phyloP scores from a whole-genome alignment of 768 basidiomycete species.

The Agaricus sinodeliciosus region DNA sequence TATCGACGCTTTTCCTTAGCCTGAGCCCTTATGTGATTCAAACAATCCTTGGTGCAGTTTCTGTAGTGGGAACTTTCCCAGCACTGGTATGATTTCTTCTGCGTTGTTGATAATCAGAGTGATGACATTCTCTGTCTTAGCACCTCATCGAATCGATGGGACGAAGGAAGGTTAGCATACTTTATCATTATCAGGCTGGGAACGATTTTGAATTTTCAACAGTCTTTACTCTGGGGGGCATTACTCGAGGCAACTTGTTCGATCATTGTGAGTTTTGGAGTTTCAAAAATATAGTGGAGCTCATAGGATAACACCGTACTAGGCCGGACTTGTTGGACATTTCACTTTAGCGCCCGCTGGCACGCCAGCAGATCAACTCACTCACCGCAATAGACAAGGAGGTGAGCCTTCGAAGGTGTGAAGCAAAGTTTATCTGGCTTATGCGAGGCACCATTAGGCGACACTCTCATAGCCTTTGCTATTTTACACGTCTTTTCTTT shows the following conservation, averaged over 20 bases:
- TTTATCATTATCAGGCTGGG: not conserved
- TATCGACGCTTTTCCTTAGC: conserved; percentile 18
- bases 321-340: conserved; percentile 71
- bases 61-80: conserved; percentile 66
- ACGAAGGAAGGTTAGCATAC: conserved; percentile 46
- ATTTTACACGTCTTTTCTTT: conserved; percentile 71
- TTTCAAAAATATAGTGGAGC: not conserved
- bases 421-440: not conserved
- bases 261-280: conserved; percentile 40
- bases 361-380: conserved; percentile 41
- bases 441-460: conserved; percentile 28
- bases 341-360: conserved; percentile 50
- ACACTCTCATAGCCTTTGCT: conserved; percentile 67
- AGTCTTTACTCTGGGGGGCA: conserved; percentile 65
- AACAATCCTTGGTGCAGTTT: conserved; percentile 67
- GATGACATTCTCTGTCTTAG: conserved; percentile 16
- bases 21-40: conserved; percentile 71
- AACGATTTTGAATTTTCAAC: not conserved
- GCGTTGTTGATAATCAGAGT: not conserved
- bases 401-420: conserved; percentile 19
- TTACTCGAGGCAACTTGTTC: conserved; percentile 54
- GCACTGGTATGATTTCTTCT: conserved; percentile 38
- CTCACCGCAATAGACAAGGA: conserved; percentile 49
- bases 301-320: not conserved
- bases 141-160: conserved; percentile 69